Conservation (phyloP, 1,139 yeast genomes). For the Candida tropicalis region DNA sequence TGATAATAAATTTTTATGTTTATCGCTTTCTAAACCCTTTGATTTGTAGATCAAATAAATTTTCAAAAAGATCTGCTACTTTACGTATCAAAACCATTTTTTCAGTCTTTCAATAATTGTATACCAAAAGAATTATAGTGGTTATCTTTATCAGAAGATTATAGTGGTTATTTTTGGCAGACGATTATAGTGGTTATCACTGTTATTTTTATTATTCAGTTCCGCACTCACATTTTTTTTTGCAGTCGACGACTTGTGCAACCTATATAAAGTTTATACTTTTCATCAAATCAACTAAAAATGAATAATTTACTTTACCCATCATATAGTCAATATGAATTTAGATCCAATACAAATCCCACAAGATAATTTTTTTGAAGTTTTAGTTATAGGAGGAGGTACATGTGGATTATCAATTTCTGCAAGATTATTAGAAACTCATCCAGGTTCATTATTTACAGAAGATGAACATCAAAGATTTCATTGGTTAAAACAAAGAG, state of each 20-base stretch:
- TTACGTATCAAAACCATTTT: too few species aligned
- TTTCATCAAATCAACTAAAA: too few species aligned
- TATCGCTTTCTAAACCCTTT: too few species aligned
- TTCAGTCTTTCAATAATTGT: too few species aligned
- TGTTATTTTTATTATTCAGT: too few species aligned
- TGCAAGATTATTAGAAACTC: conserved; percentile 39
- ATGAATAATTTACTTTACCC: too few species aligned
- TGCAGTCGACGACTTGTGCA: conserved; percentile 6
- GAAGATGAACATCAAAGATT: conserved; percentile 48
- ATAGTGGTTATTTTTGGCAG: not conserved
- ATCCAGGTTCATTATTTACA: conserved; percentile 42
- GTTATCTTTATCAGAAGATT: too few species aligned
- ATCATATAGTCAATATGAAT: conserved; percentile 9
- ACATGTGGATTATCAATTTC: conserved; percentile 43
- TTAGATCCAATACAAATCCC: conserved; percentile 12
- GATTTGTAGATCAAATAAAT: too few species aligned
- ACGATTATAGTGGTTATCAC: conserved; percentile 9
- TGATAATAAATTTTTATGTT: too few species aligned
- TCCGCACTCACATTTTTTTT: too few species aligned
- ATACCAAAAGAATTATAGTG: too few species aligned
- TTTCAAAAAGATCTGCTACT: too few species aligned
- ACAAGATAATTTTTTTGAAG: conserved; percentile 30
- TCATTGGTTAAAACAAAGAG: conserved; percentile 40
- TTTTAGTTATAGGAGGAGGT: conserved; percentile 42
- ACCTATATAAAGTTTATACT: conserved; percentile 3